Conservation (phyloP, 768 basidiomycete genomes). For the Tephrocybe rancida region DNA sequence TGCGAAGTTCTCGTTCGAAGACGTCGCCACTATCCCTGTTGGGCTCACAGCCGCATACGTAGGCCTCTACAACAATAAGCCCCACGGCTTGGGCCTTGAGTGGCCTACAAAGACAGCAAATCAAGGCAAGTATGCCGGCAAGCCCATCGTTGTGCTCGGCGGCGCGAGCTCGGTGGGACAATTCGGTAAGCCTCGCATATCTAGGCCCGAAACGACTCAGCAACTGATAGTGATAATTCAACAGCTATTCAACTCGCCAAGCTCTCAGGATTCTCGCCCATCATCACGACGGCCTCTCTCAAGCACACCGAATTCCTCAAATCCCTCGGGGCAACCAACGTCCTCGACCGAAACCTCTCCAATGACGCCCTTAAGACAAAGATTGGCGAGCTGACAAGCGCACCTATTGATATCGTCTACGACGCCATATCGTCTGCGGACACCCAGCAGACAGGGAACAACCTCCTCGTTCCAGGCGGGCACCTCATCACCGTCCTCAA, state of each 20-base stretch:
- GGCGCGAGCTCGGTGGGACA: conserved; percentile 31
- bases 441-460: conserved; percentile 26
- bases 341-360: conserved; percentile 31
- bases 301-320: conserved; percentile 32
- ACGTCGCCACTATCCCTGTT: conserved; percentile 44
- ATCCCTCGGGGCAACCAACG: conserved; percentile 36
- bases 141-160: conserved; percentile 32
- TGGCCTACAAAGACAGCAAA: conserved; percentile 26
- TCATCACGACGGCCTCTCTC: conserved; percentile 41
- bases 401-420: conserved; percentile 21
- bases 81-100: conserved; percentile 24
- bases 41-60: conserved; percentile 37
- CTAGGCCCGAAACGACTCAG: no score
- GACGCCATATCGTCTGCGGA: conserved; percentile 25
- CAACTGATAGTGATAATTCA: not conserved
- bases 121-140: conserved; percentile 28
- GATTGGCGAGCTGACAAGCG: conserved; percentile 23
- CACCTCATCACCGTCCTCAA: conserved; percentile 34
- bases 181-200: conserved; percentile 19
- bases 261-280: conserved; percentile 40
- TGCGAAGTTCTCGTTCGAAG: conserved; percentile 34
- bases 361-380: conserved; percentile 17
- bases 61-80: conserved; percentile 31
- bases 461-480: conserved; percentile 35
- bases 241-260: conserved; percentile 35